Base-by-base conservation (phyloP, 352 stramenopile species). In the Phytophthora hibernalis region DNA sequence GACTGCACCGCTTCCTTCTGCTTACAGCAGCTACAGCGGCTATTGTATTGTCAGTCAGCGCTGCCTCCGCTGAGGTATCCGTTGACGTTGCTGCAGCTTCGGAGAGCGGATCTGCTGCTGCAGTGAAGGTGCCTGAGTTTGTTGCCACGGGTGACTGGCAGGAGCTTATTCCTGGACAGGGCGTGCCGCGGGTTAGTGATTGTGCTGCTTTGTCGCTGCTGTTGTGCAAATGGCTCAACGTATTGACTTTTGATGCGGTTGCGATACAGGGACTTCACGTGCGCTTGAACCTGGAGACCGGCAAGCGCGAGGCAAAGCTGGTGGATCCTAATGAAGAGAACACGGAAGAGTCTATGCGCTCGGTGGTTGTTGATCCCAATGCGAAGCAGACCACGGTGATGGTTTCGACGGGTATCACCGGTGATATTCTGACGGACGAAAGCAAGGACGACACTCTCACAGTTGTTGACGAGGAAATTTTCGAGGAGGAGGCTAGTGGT, bases 241-340 rank as follows among this genome's bases (percentile, higher is more conserved):
- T 8, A 42, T 21, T 76, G 50, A 68, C 49, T 49, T 47, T 12
- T 61, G 37, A 5, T 63, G 40, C 43, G 5, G n/a, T 49, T 57
- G 47, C 12, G 33, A n/a, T 68, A 31, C 52, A 95, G 87, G 87
- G 87, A n/a, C 76, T 96, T 5, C 87, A 96, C 37, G 82, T 96
- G 52, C 85, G 87, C 10, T 64, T 96, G 63, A 94, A 96, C 55
- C 58, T 96, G 9, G 80, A 87, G 54, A 96, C 87, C 12, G 87
- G 87, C 16, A 92, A 93, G 63, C 79, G 80, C 18, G 87, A 96
- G 63, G 87, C 87, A n/a, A 96, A 94, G 72, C 49, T 94, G n/a
- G 70, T 94, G 40, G 77, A 94, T 43, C 64, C 77, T 6, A 62
- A 68, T 4, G 54, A 76, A 49, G 49, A 69, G 5, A 59, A 53